A percentile compares a stretch with the other conserved stretches of the same genome.
Conservation (phyloP, 1,284 basidiomycete genomes). For the Trichosporon inkin region DNA sequence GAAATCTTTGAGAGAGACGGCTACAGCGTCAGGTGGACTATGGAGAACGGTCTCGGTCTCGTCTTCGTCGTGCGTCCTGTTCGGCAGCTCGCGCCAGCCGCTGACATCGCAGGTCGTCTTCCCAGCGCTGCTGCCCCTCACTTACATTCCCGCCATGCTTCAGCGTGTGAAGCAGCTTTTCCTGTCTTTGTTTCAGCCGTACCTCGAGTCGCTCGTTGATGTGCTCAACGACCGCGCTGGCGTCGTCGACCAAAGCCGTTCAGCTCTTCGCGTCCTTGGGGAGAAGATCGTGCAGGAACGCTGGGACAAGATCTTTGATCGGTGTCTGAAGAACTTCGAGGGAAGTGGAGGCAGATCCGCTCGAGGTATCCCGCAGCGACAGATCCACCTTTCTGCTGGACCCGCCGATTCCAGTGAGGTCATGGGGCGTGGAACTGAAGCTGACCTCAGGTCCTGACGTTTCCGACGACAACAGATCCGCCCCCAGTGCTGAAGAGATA, state of each 20-base stretch:
- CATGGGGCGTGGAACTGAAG: constrained; percentile 32
- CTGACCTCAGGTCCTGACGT: constrained; percentile 53
- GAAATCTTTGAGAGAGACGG: constrained; percentile 85
- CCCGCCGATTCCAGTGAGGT: constrained; percentile 29
- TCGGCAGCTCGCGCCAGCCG: neutral
- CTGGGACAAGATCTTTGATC: constrained; percentile 46
- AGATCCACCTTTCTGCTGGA: constrained; percentile 31
- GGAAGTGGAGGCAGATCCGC: constrained; percentile 5
- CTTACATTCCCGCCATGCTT: constrained; percentile 87
- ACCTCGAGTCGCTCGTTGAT: constrained; percentile 72
- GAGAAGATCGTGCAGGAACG: constrained; percentile 37
- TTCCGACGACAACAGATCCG: constrained; percentile 25
- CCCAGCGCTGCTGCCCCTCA: constrained; percentile 90
- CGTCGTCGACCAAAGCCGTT: constrained; percentile 38
- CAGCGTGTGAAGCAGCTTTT: constrained; percentile 75
- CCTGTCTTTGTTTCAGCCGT: constrained; percentile 75
- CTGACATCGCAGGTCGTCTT: constrained; percentile 70
- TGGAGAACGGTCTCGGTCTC: constrained; percentile 86
- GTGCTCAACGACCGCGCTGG: constrained; percentile 61
- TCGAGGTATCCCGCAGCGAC: constrained; percentile 14
- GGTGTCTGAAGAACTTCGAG: constrained; percentile 43
- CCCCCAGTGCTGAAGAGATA: constrained; percentile 68
- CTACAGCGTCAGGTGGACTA: constrained; percentile 85
- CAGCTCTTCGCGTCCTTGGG: constrained; percentile 31
- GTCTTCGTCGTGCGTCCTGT: constrained; percentile 76